A percentile compares a stretch with the other conserved stretches of the same genome.
Evolutionary conservation across 2,329 filamentous ascomycete genomes (phyloP).

Genomic region (Talaromyces sp.): DNA sequence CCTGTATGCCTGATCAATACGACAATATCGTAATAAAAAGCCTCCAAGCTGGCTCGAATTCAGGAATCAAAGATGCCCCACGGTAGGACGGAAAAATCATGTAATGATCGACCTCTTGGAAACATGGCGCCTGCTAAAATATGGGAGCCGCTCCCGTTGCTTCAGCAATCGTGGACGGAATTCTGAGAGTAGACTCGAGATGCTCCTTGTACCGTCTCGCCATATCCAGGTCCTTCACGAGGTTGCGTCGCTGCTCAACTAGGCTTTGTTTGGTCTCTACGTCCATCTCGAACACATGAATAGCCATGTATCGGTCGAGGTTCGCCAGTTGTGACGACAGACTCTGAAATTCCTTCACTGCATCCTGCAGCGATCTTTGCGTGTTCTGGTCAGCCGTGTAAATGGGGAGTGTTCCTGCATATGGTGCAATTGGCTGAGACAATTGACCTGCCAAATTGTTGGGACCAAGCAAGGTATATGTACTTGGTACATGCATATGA

Average conservation of each 20-base stretch:
- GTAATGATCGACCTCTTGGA: not conserved
- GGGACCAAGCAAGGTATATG: slow-evolving; percentile 16
- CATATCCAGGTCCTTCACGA: slow-evolving; percentile 38
- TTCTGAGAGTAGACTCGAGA: slow-evolving; percentile 27
- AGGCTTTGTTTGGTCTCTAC: slow-evolving; percentile 32
- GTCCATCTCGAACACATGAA: slow-evolving; percentile 38
- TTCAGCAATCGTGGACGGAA: not conserved
- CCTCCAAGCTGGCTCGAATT: not conserved
- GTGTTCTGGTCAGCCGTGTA: slow-evolving; percentile 19
- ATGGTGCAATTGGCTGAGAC: slow-evolving; percentile 7
- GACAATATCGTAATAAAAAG: not conserved
- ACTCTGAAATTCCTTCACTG: slow-evolving; percentile 28
- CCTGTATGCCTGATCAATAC: not conserved
- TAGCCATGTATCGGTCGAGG: slow-evolving; percentile 39
- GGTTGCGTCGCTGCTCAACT: slow-evolving; percentile 35
- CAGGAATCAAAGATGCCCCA: not conserved
- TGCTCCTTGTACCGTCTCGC: slow-evolving; percentile 37
- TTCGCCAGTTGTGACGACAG: slow-evolving; percentile 34
- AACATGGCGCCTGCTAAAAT: not conserved
- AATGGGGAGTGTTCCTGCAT: slow-evolving; percentile 15
- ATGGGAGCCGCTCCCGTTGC: not conserved
- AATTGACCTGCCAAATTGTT: not conserved
- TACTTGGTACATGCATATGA: not conserved
- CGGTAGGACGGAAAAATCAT: not conserved
- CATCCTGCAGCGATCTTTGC: slow-evolving; percentile 29